Conservation (phyloP, 495 filamentous ascomycete species). For the Talaromyces liani region DNA sequence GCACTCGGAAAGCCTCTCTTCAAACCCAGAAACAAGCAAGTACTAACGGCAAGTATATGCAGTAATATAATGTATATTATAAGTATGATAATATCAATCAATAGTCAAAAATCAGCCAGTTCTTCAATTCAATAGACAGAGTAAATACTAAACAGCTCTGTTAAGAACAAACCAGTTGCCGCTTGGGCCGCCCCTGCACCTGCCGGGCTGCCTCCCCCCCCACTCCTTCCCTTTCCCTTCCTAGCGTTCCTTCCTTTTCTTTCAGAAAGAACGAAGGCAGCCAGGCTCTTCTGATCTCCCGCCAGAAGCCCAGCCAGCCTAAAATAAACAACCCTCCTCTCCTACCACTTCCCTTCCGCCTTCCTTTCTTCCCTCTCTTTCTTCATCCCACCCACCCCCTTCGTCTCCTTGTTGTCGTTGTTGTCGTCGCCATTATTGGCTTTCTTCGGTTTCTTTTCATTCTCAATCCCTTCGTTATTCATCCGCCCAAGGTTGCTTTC, state of each 20-base stretch:
- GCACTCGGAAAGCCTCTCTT: background rate
- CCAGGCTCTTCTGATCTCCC: conserved; percentile 1
- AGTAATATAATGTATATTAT: background rate
- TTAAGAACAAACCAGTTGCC: conserved; percentile 4
- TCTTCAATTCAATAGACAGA: background rate
- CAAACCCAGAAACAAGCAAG: background rate
- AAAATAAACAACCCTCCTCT: conserved; percentile 11
- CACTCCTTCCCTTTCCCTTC: conserved; percentile 4
- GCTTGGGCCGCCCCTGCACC: conserved; percentile 1
- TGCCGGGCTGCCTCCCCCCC: background rate
- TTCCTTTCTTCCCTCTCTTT: conserved; percentile 15
- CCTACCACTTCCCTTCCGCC: conserved; percentile 1
- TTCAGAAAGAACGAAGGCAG: background rate
- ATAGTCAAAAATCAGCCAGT: background rate
- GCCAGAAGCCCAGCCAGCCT: background rate
- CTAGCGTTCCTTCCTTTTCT: background rate
- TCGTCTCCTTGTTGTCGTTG: background rate
- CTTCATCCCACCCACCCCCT: background rate
- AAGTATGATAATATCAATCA: background rate
- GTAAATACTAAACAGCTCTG: background rate
- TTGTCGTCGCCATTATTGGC: conserved; percentile 6
- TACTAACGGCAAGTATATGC: background rate
- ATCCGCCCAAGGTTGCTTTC: background rate
- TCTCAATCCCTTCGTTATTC: conserved; percentile 3
- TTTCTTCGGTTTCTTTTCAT: conserved; percentile 14